A percentile compares a stretch with the other conserved stretches of the same genome.
phyloP scores from a whole-genome alignment of 768 basidiomycete genomes.

The Kwoniella sp. region DNA sequence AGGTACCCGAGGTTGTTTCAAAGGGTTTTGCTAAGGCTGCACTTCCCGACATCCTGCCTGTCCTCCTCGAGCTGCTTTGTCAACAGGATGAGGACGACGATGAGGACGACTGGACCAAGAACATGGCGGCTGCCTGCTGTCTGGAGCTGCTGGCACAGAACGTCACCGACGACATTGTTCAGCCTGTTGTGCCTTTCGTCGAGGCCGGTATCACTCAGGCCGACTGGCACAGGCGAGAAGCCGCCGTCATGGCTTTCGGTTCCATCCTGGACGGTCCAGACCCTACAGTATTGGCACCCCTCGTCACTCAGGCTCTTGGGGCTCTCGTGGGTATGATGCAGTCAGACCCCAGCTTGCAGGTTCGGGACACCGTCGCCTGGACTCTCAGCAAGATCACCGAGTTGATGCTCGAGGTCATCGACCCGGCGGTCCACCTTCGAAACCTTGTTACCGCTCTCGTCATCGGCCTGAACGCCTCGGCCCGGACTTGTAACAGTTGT shows the following conservation, averaged over 20 bases:
- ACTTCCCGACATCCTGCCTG: slow-evolving; percentile 88
- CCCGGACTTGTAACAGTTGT: slow-evolving; percentile 84
- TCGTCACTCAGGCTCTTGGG: slow-evolving; percentile 89
- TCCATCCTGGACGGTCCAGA: slow-evolving; percentile 97
- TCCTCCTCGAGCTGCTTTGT: slow-evolving; percentile 78
- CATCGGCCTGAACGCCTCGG: slow-evolving; percentile 68
- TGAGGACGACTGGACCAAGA: slow-evolving; percentile 97
- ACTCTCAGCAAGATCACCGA: slow-evolving; percentile 94
- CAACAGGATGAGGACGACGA: slow-evolving; percentile 95
- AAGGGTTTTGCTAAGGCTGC: slow-evolving; percentile 92
- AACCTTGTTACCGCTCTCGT: slow-evolving; percentile 79
- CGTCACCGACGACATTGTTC: slow-evolving; percentile 83
- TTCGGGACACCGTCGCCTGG: slow-evolving; percentile 97
- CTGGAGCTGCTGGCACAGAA: slow-evolving; percentile 81
- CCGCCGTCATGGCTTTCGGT: slow-evolving; percentile 96
- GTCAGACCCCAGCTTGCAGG: slow-evolving; percentile 70
- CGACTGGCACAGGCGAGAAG: slow-evolving; percentile 94
- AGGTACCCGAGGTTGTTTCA: slow-evolving; percentile 69
- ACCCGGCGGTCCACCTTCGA: slow-evolving; percentile 81
- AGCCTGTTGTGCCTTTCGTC: slow-evolving; percentile 93
- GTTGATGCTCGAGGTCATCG: slow-evolving; percentile 74
- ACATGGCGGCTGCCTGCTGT: slow-evolving; percentile 94
- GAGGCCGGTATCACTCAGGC: slow-evolving; percentile 86
- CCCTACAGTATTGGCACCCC: slow-evolving; percentile 74
- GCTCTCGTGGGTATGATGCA: slow-evolving; percentile 92